Evolutionary conservation across 2,329 filamentous ascomycete species (phyloP).

Genomic region (Fusarium clavum): DNA sequence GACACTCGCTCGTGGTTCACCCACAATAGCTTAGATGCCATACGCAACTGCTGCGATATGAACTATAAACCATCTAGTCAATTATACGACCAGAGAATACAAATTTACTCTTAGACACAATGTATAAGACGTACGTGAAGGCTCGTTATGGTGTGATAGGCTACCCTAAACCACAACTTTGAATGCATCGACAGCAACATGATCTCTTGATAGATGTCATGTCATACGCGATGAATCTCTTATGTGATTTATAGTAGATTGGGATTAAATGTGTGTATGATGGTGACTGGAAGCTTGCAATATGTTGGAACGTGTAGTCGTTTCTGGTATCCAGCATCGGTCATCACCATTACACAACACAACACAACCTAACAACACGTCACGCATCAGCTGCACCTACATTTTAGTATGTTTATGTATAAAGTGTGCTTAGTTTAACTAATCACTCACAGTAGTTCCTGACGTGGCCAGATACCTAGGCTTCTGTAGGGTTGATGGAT

Average conservation of each 20-base stretch:
- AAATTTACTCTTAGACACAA: background rate
- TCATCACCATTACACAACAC: background rate
- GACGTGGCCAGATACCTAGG: background rate
- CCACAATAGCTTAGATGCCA: background rate
- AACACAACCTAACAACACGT: background rate
- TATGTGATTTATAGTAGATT: background rate
- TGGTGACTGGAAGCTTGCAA: background rate
- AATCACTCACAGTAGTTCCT: background rate
- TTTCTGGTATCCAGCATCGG: background rate
- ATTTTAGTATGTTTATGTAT: background rate
- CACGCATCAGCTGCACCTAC: background rate
- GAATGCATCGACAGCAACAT: background rate
- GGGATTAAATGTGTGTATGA: no score
- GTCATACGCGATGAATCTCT: background rate
- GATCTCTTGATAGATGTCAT: background rate
- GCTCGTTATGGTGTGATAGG: background rate
- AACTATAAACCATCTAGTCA: background rate
- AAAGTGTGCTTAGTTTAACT: rapidly evolving
- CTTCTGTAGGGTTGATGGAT: background rate
- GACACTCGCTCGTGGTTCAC: conserved; percentile 1
- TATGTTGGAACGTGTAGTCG: background rate
- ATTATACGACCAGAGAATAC: no score
- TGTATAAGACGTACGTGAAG: background rate
- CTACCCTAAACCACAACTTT: conserved; percentile 13
- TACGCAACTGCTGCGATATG: no score